Evolutionary conservation across 192 early-diverging fungal genomes (phyloP).

Genomic region (Podila clonocystis): DNA sequence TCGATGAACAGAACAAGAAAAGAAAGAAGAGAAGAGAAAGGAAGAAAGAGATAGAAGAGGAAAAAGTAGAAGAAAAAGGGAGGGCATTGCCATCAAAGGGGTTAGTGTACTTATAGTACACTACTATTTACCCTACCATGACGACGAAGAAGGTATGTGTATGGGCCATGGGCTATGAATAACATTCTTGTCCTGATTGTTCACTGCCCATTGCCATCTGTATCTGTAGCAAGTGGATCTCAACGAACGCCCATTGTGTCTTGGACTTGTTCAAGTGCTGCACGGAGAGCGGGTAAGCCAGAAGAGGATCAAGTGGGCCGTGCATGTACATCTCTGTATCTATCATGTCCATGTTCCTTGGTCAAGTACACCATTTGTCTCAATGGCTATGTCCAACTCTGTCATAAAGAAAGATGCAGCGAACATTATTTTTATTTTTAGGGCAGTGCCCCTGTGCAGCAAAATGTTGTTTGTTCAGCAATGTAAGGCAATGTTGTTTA

Average conservation of each 20-base stretch:
- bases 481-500: no score
- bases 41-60: not conserved
- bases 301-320: not conserved
- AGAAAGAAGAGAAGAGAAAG: slow-evolving; percentile 1
- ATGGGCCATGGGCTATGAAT: no score
- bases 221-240: not conserved
- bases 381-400: no score
- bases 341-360: no score
- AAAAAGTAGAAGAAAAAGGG: slow-evolving; percentile 6
- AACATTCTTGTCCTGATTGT: no score
- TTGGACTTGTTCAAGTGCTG: not conserved
- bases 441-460: slow-evolving; percentile 9
- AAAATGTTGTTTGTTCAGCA: no score
- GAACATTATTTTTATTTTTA: slow-evolving; percentile 23
- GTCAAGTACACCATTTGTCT: no score
- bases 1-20: not conserved
- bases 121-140: no score
- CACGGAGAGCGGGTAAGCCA: not conserved
- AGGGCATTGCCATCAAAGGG: not conserved
- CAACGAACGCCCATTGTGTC: not conserved
- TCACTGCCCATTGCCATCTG: not conserved
- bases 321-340: no score
- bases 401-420: not conserved
- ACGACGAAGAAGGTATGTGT: no score
- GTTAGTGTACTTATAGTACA: not conserved